Evolutionary conservation across 169 alveolate genomes (phyloP).

Genomic region (Cryptosporidium felis): DNA sequence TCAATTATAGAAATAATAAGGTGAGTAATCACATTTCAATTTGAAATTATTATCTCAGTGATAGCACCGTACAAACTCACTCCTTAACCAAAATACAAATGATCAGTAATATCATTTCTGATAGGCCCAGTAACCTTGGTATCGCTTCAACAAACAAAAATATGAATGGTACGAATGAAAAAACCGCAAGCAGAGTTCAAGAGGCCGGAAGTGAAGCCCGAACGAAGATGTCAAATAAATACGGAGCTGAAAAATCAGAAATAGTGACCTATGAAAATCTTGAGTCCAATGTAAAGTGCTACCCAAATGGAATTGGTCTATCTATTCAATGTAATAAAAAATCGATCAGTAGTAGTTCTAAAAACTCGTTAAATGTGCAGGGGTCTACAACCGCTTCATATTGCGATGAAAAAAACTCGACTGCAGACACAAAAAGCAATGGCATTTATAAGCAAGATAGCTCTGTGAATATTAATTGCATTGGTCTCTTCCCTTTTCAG

Average conservation of each 20-base stretch:
- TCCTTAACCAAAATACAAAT: too few relatives aligned
- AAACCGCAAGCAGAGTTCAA: background rate
- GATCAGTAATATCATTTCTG: too few relatives aligned
- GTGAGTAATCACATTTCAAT: too few relatives aligned
- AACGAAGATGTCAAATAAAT: background rate
- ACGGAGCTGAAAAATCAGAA: background rate
- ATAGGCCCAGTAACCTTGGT: too few relatives aligned
- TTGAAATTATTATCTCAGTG: too few relatives aligned
- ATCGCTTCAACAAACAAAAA: too few relatives aligned
- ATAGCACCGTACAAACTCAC: too few relatives aligned
- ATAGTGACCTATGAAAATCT: background rate
- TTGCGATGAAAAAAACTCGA: background rate
- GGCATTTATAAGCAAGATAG: background rate
- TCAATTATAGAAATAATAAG: slow-evolving; percentile 41
- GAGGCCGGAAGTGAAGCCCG: background rate
- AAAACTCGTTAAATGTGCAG: slow-evolving; percentile 2
- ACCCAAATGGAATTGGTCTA: background rate
- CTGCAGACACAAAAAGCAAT: background rate
- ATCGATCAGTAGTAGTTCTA: background rate
- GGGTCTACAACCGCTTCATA: slow-evolving; percentile 10
- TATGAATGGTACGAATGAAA: background rate
- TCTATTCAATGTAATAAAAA: background rate
- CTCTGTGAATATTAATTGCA: background rate
- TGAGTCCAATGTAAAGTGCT: background rate
- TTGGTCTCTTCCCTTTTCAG: background rate